Evolutionary conservation across 2,329 filamentous ascomycete species (phyloP).

Genomic region (Epichloe elymi): DNA sequence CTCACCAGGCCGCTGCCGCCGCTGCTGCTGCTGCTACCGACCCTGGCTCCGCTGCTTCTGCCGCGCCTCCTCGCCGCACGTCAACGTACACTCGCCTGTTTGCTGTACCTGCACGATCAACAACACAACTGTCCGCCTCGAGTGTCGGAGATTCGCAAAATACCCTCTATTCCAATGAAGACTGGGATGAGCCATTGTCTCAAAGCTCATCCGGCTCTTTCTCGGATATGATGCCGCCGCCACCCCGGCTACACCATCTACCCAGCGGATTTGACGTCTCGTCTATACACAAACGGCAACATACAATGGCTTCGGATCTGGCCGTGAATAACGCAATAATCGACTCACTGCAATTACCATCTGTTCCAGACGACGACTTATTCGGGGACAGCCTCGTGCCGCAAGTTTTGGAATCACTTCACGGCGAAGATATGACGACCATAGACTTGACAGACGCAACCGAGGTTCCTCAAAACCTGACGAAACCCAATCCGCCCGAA

Average conservation of each 20-base stretch:
- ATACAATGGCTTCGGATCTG: slow-evolving; percentile 8
- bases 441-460: slow-evolving; percentile 27
- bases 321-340: neutral
- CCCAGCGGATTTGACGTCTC: neutral
- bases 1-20: slow-evolving; percentile 3
- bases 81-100: slow-evolving; percentile 8
- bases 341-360: neutral
- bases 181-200: slow-evolving; percentile 14
- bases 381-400: slow-evolving; percentile 13
- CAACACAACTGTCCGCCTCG: slow-evolving; percentile 8
- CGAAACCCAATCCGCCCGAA: slow-evolving; percentile 21
- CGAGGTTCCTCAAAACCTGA: slow-evolving; percentile 30
- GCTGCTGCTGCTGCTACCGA: neutral
- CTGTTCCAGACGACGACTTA: slow-evolving; percentile 13
- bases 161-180: slow-evolving; percentile 16
- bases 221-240: slow-evolving; percentile 17
- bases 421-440: slow-evolving; percentile 15
- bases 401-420: neutral
- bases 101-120: slow-evolving; percentile 11
- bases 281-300: slow-evolving; percentile 15
- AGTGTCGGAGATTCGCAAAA: slow-evolving; percentile 14
- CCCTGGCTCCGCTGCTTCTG: slow-evolving; percentile 3
- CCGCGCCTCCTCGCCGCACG: slow-evolving; percentile 6
- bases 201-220: slow-evolving; percentile 17
- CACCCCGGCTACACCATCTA: neutral